A percentile compares a stretch with the other conserved stretches of the same genome.
Evolutionary conservation across 73 alveolate genomes (phyloP).

Genomic region (Durusdinium trenchii): DNA sequence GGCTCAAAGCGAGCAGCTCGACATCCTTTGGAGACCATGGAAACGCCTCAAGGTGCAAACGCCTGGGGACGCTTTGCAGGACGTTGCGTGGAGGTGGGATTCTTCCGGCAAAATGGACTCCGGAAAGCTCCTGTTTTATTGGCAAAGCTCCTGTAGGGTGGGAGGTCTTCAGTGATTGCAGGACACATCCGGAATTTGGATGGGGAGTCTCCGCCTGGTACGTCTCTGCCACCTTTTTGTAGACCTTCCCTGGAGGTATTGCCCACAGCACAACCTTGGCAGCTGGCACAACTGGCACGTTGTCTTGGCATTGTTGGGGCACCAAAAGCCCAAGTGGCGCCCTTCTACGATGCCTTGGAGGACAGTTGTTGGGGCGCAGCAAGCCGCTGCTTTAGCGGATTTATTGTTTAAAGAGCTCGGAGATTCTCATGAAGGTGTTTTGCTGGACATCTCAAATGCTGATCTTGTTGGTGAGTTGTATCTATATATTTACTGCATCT

Average conservation of each 20-base stretch:
- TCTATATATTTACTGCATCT: too few species aligned
- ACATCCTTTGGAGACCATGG: slow-evolving; percentile 31
- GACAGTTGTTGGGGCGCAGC: too few species aligned
- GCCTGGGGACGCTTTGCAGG: slow-evolving; percentile 51
- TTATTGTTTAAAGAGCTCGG: too few species aligned
- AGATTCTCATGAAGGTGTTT: too few species aligned
- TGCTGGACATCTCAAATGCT: too few species aligned
- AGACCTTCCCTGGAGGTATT: neutral
- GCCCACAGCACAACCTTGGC: slow-evolving; percentile 47
- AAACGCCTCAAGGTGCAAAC: neutral
- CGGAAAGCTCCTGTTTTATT: neutral
- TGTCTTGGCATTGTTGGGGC: slow-evolving; percentile 43
- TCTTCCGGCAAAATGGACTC: too few species aligned
- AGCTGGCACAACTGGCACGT: slow-evolving; percentile 55
- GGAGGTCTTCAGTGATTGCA: neutral
- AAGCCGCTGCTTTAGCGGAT: too few species aligned
- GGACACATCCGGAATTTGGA: neutral
- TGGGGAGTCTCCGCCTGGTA: too few species aligned
- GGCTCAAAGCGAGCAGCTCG: slow-evolving; percentile 60
- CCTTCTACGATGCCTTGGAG: slow-evolving; percentile 79
- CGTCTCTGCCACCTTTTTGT: neutral
- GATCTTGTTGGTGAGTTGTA: too few species aligned
- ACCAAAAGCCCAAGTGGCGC: slow-evolving; percentile 6
- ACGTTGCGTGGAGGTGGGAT: slow-evolving; percentile 40
- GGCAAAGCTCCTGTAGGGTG: neutral